phyloP scores from a whole-genome alignment of 768 basidiomycete species.

The Macrocybe gigantea region DNA sequence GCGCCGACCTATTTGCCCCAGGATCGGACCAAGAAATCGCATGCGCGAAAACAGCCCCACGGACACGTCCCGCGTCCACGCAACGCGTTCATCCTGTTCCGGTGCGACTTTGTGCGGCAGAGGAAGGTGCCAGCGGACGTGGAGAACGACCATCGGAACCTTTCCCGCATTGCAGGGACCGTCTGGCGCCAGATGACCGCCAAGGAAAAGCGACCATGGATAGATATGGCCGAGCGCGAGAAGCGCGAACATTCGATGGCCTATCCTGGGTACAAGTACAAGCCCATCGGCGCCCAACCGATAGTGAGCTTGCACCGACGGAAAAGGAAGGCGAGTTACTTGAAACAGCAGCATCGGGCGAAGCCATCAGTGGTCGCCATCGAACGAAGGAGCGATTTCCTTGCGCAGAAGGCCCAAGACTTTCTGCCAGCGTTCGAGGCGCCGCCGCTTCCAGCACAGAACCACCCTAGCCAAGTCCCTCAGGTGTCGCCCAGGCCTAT shows the following conservation, averaged over 20 bases:
- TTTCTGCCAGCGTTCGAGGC: too few relatives aligned
- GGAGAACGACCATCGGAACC: conserved; percentile 63
- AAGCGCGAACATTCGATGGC: conserved; percentile 33
- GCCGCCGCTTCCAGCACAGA: too few relatives aligned
- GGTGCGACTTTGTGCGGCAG: conserved; percentile 66
- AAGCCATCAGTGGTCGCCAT: too few relatives aligned
- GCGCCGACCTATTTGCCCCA: conserved; percentile 17
- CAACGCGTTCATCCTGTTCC: conserved; percentile 78
- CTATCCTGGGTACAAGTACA: conserved; percentile 41
- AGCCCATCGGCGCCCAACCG: conserved; percentile 6
- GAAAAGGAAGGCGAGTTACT: too few relatives aligned
- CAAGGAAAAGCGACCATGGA: conserved; percentile 42
- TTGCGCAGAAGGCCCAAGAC: too few relatives aligned
- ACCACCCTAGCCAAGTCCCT: too few relatives aligned
- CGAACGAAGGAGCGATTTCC: too few relatives aligned
- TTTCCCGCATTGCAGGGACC: conserved; percentile 59
- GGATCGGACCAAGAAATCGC: conserved; percentile 35
- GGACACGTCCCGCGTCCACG: conserved; percentile 67
- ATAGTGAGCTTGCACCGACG: too few relatives aligned
- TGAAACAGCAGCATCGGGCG: too few relatives aligned
- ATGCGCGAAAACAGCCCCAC: conserved; percentile 39
- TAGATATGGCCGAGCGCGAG: conserved; percentile 42
- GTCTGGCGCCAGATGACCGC: conserved; percentile 57
- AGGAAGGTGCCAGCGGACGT: conserved; percentile 47
- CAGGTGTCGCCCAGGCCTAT: too few relatives aligned